Evolutionary conservation across 331 rosid species (phyloP), one percentile per base, ranked within the genome.

Genomic region (Rhamnella rubrinervis): DNA sequence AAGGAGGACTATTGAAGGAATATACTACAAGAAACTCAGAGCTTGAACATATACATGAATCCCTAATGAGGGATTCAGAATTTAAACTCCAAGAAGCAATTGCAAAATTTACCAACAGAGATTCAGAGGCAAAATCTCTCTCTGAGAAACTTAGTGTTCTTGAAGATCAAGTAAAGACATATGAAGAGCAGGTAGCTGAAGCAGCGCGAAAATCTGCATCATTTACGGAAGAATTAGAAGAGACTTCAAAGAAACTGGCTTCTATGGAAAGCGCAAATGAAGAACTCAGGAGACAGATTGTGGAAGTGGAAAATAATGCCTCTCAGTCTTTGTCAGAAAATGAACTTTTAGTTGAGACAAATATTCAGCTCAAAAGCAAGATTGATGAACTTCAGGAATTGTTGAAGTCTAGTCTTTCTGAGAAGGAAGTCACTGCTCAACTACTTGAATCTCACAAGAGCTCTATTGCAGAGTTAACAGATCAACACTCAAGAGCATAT

Each of bases 351-450:
- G 86, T 83, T 23, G 92, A 76, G 70, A 89, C 87, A 58, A 91
- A 91, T 80, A 55, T 57, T 81, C 96, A 95, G 65, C 86, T 95
- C 71, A 89, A 85, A 78, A 74, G 80, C 77, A 91, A 82, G 90
- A 75, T 91, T 72, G 91, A 83, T 66, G 97, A 95, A 75, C 91
- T 95, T 71, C 88, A 85, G 70, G 96, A 87, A 66, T 74, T 79
- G 35, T 46, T 95, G 67, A 83, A 83, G 66, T 70, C 81, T 68
- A 73, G 85, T 75, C 63, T 75, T 70, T 83, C 88, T 4, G 96
- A 91, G 80, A 95, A 85, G 79, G 96, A 91, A 68, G 75, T 72
- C 51, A 51, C 82, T 71, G 49, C 72, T 60, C 86, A 72, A 76
- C 82, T 87, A 71, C 86, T 93, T 71, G 83, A 75, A 73, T 83